Percentiles rank a stretch among this genome's conserved stretches.
Evolutionary conservation across 2,329 filamentous ascomycete species (phyloP).

Genomic region (Aulographum hederae): DNA sequence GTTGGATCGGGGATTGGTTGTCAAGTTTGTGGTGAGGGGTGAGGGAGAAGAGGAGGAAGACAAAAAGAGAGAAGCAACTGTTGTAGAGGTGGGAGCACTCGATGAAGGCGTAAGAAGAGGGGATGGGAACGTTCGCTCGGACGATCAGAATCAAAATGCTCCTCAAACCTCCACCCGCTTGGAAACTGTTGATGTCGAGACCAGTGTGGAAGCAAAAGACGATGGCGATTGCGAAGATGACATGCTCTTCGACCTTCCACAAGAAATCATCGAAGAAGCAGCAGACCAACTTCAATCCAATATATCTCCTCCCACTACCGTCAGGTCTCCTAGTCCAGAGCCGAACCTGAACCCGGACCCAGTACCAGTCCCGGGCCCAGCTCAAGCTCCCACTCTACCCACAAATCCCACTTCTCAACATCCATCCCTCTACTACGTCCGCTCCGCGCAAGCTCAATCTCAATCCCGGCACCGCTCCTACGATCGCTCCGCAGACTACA

Average conservation of each 20-base stretch:
- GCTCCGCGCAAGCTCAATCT: conserved; percentile 31
- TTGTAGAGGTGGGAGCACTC: no score
- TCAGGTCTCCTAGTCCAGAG: no score
- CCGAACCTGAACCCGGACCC: no score
- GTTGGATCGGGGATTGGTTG: conserved; percentile 60
- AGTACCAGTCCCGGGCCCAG: no score
- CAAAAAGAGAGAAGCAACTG: background rate
- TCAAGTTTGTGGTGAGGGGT: conserved; percentile 21
- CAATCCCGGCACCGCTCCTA: conserved; percentile 14
- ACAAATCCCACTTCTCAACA: no score
- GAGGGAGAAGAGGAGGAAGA: background rate
- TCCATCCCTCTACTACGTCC: conserved; percentile 46
- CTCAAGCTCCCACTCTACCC: no score
- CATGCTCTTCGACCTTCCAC: no score
- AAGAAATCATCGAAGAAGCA: no score
- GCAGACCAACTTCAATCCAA: no score
- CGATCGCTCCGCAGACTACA: conserved; percentile 12
- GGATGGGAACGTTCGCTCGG: background rate
- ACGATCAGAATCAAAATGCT: no score
- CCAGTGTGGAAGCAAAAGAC: background rate
- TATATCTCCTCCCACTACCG: no score
- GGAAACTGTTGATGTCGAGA: background rate
- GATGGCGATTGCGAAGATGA: background rate
- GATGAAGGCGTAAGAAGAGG: conserved; percentile 1
- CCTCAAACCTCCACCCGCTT: background rate